Evolutionary conservation across 208 protist genomes (phyloP).

Genomic region (Leishmania major): DNA sequence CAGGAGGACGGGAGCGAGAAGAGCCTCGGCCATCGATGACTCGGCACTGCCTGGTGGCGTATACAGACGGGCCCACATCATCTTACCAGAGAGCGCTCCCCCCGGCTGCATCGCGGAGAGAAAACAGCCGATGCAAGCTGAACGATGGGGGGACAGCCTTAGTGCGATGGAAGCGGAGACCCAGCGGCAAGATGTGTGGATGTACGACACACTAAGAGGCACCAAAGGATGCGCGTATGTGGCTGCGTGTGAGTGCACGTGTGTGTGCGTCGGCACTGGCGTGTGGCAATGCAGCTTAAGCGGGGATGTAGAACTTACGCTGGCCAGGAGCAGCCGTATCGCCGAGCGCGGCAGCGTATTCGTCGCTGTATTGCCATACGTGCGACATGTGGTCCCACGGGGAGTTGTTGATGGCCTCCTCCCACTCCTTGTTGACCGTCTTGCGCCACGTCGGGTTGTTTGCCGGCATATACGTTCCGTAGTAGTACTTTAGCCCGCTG

Average conservation of each 20-base stretch:
- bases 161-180: not conserved
- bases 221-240: not conserved
- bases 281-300: not conserved
- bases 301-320: constrained; percentile 78
- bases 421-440: constrained; percentile 91
- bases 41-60: not conserved
- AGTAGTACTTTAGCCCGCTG: constrained; percentile 71
- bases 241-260: not conserved
- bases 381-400: constrained; percentile 92
- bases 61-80: not conserved
- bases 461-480: constrained; percentile 69
- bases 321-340: constrained; percentile 61
- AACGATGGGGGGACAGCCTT: not conserved
- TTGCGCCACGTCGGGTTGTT: constrained; percentile 91
- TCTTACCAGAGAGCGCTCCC: not conserved
- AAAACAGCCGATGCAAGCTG: not conserved
- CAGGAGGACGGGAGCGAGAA: not conserved
- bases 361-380: constrained; percentile 88
- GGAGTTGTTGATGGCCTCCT: constrained; percentile 91
- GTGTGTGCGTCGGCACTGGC: not conserved
- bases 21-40: not conserved
- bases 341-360: constrained; percentile 72
- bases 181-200: not conserved
- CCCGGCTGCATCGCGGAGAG: not conserved
- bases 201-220: not conserved